A percentile compares a stretch with the other conserved stretches of the same genome.
Conservation (phyloP, 1,284 basidiomycete species). For the Boletus holoroseus region DNA sequence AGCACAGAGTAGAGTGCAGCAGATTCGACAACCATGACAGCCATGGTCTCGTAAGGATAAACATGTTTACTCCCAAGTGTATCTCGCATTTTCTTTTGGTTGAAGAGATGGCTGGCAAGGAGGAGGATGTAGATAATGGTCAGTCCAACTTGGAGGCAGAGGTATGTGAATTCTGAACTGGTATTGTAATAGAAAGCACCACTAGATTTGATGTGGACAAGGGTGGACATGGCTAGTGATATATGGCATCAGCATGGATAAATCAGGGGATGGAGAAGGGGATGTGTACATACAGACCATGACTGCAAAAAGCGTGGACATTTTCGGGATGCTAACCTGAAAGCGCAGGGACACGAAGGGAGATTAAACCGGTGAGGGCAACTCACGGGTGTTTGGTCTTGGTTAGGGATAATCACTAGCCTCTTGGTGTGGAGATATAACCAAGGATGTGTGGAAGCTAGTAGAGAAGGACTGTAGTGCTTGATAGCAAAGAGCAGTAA, state of each 20-base stretch:
- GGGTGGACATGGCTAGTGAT: slow-evolving; percentile 20
- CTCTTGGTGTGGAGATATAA: too few species aligned
- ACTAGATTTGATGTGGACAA: slow-evolving; percentile 23
- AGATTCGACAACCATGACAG: slow-evolving; percentile 29
- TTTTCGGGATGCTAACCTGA: too few species aligned
- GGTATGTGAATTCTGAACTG: slow-evolving; percentile 25
- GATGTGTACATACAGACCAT: slow-evolving; percentile 22
- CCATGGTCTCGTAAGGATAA: slow-evolving; percentile 17
- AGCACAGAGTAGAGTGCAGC: slow-evolving; percentile 20
- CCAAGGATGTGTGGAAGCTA: too few species aligned
- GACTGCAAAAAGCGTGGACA: slow-evolving; percentile 22
- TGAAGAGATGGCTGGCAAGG: slow-evolving; percentile 23
- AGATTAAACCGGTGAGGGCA: too few species aligned
- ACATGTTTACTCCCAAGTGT: slow-evolving; percentile 21
- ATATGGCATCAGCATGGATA: not conserved
- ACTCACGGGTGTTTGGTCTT: too few species aligned
- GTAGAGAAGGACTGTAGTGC: too few species aligned
- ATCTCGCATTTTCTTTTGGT: slow-evolving; percentile 15
- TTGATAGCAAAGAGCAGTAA: too few species aligned
- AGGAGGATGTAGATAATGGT: slow-evolving; percentile 32
- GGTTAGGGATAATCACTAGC: too few species aligned
- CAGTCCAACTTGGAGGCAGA: slow-evolving; percentile 28
- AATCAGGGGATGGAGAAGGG: not conserved
- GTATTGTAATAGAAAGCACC: slow-evolving; percentile 25
- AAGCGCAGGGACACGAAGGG: too few species aligned